Evolutionary conservation across 768 basidiomycete genomes (phyloP), one percentile per base, ranked within the genome.

Genomic region (Austroboletus eburneus): DNA sequence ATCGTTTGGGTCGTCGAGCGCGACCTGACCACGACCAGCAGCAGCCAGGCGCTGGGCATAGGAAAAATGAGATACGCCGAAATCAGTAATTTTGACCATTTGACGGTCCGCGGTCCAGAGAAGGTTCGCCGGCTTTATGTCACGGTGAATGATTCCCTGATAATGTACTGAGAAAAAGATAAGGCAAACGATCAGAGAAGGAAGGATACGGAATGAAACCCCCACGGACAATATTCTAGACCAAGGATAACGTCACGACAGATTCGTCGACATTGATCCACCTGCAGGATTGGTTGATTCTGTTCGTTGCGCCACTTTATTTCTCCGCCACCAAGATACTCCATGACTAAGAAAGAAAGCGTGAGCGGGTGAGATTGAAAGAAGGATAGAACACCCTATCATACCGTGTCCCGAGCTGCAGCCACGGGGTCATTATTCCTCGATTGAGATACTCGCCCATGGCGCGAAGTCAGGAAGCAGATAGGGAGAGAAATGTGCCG

Each of bases 91-190:
- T 69, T 99, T 99, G 69, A 98, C 94, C 48, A 79, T 80, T 49
- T 80, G 79, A 43, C 89, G 83, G 70, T 95, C 88, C 22, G 77
- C 76, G 3, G 87, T 87, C 83, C 90, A 92, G 23, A 99, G 77
- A 20, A 99, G 81, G 67, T 99, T 99, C 38, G 93, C 91, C 22
- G 96, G 96, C 64, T 99, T 99, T 72, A 99, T 98, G 70, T 99
- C 96, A 47, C 96, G 90, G 69, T 99, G 96, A 41, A 99, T 97
- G 66, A 99, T 98, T 20, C 95, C 96, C 62, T 98, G 93, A 59
- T 87, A 81, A 63, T 99, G 96, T 2, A 99, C 95, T 98, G 60
- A 10, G 34, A 3, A 24, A 14, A 25, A 45, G 13, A 16, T 14
- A 18, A 14, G 9, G 25, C 39, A 35, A 10, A 45, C 22, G 22